Conservation (phyloP, 2,329 filamentous ascomycete species). For the Parasarocladium wereldwijsianum region DNA sequence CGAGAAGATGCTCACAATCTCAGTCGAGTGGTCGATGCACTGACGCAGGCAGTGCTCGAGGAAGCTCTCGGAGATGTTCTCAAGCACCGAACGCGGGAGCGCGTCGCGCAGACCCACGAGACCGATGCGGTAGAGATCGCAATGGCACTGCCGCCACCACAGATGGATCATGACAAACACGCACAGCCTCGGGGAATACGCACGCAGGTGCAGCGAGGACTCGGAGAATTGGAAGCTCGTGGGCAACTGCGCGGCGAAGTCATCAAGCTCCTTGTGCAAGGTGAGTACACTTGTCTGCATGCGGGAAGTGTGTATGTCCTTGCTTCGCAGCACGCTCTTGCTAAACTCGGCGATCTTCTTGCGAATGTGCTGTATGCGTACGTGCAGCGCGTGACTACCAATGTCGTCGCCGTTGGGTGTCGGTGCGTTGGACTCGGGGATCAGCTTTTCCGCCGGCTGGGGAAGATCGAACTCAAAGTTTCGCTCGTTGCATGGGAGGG, state of each 20-base stretch:
- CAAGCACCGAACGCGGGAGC: conserved; percentile 26
- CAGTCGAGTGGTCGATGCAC: conserved; percentile 37
- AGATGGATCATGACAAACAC: conserved; percentile 46
- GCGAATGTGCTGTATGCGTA: conserved; percentile 39
- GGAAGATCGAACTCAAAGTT: conserved; percentile 42
- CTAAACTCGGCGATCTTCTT: conserved; percentile 39
- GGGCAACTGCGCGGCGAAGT: conserved; percentile 37
- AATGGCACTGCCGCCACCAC: conserved; percentile 44
- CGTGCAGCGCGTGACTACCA: conserved; percentile 39
- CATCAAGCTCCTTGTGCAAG: conserved; percentile 32
- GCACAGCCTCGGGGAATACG: conserved; percentile 41
- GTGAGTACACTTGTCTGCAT: conserved; percentile 28
- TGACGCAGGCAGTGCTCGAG: conserved; percentile 33
- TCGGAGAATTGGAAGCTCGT: conserved; percentile 43
- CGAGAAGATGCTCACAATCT: conserved; percentile 40
- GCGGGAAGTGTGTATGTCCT: conserved; percentile 25
- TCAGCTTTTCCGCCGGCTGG: conserved; percentile 36
- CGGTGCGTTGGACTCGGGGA: conserved; percentile 16
- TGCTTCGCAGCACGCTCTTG: conserved; percentile 22
- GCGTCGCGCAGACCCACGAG: conserved; percentile 36
- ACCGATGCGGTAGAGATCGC: conserved; percentile 39
- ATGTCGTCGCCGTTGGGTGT: conserved; percentile 31
- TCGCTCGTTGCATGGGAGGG: conserved; percentile 27
- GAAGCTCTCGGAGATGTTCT: conserved; percentile 31
- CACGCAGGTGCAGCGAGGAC: conserved; percentile 37